Base-by-base conservation (phyloP, 2,329 filamentous ascomycete species). In the Talaromyces albobiverticillius region DNA sequence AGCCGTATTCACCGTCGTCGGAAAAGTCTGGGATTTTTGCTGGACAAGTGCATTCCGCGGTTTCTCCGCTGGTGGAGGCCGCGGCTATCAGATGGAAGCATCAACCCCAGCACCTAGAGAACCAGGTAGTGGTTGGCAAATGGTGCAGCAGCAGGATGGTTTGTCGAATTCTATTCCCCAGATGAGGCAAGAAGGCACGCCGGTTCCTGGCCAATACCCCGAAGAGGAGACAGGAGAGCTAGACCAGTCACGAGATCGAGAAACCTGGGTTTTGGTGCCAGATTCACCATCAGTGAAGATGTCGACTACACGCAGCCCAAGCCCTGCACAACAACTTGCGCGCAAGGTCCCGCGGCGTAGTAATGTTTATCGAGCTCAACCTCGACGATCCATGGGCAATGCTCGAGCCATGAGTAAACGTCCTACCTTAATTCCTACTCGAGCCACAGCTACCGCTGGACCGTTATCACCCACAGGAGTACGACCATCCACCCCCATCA, bases 21-120 rank as follows among this genome's bases (percentile, higher is more conserved):
- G 89, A 16, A 93, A 87, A 64, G 84, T 95, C 0, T 91, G 90
- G 82, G 83, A 91, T 61, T 94, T 96, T 63, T 96, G 92, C 75
- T 89, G 78, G 68, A 70, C 76, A 3, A 76, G 67, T 22, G 83
- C 88, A 0, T 95, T 96, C 65, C 81, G 82, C 52, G 92, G 92
- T 0, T 96, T 96, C 69, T 86, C 92, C 58, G 90, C 92, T 11
- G 93, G 92, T 7, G 90, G 88, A 3, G 93, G 92, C 8, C 79
- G 78, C 11, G 23, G 31, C 41, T 55, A 56, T 85, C 84, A 23
- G 95, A 92, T 64, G 75, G 81, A 6, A 74, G 89, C 61, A 67
- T 76, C 23, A 56, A 67, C 48, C 65, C 47, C 56, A 49, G 47
- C 57, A 25, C 58, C 57, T 8, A 55, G 63, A 4, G 60, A 65